Conservation (phyloP, 768 basidiomycete genomes). For the Calvatia gigantea region DNA sequence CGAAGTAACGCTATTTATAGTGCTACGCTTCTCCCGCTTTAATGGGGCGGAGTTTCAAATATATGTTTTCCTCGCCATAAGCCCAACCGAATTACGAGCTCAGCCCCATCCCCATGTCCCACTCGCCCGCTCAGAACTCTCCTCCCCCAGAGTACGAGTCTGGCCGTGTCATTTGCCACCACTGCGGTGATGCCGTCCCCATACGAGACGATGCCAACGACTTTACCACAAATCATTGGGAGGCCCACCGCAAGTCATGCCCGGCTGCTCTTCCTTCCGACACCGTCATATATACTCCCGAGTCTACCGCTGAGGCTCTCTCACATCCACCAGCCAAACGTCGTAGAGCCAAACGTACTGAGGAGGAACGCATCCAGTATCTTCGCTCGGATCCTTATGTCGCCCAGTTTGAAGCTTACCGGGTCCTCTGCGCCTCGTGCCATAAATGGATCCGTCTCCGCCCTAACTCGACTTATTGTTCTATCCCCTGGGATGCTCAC, state of each 20-base stretch:
- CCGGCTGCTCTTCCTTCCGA: slow-evolving; percentile 1
- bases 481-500: slow-evolving; percentile 87
- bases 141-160: slow-evolving; percentile 51
- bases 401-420: slow-evolving; percentile 76
- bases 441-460: slow-evolving; percentile 86
- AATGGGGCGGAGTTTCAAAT: slow-evolving; percentile 12
- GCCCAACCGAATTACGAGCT: slow-evolving; percentile 6
- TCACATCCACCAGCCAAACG: slow-evolving; percentile 55
- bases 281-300: slow-evolving; percentile 40
- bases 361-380: slow-evolving; percentile 74
- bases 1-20: slow-evolving; percentile 48
- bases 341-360: slow-evolving; percentile 71
- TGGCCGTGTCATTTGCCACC: slow-evolving; percentile 63
- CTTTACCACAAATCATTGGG: slow-evolving; percentile 71
- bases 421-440: slow-evolving; percentile 75
- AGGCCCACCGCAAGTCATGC: slow-evolving; percentile 45
- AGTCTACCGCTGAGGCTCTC: slow-evolving; percentile 36
- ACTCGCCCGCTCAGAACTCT: slow-evolving; percentile 11
- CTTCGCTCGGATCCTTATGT: slow-evolving; percentile 71
- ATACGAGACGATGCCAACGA: slow-evolving; percentile 66
- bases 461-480: slow-evolving; percentile 83
- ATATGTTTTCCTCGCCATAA: slow-evolving; percentile 10
- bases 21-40: slow-evolving; percentile 12
- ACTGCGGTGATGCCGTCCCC: slow-evolving; percentile 57
- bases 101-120: background rate